These are phyloP conservation scores for Alliaria petiolata DNA, from an alignment of 345 rosid species.

Conservation along the genomic window DNA sequence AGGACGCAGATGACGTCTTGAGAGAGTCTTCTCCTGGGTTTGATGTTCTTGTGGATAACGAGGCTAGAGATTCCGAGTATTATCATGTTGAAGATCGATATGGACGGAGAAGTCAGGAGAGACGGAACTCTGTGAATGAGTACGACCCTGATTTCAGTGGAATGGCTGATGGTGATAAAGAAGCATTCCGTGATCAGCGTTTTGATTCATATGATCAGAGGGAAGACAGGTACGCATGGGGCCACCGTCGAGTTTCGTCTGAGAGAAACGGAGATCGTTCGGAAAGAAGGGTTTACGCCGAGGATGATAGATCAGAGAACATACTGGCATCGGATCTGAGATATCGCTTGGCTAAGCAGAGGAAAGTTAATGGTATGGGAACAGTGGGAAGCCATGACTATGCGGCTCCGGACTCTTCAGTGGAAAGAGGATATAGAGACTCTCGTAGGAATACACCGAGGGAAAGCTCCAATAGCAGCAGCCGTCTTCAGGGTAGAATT, in stretches of 20 bases:
- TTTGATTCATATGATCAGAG: constrained; percentile 48
- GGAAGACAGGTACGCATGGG: constrained; percentile 60
- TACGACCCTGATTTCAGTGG: constrained; percentile 54
- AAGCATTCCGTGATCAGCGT: constrained; percentile 39
- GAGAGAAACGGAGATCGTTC: constrained; percentile 51
- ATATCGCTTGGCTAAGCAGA: constrained; percentile 60
- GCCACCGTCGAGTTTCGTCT: constrained; percentile 40
- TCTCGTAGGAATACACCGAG: constrained; percentile 44
- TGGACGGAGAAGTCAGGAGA: constrained; percentile 54
- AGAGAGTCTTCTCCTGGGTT: constrained; percentile 89
- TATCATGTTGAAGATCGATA: constrained; percentile 70
- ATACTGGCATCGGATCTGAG: constrained; percentile 61
- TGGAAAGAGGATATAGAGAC: constrained; percentile 40
- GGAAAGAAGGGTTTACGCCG: constrained; percentile 49
- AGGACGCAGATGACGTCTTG: constrained; percentile 61
- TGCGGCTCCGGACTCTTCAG: constrained; percentile 36
- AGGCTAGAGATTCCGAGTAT: constrained; percentile 60
- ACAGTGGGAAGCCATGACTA: constrained; percentile 60
- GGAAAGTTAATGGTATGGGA: constrained; percentile 60
- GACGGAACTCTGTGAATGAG: constrained; percentile 54
- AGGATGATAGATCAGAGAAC: constrained; percentile 48
- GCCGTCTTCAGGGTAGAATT: constrained; percentile 81
- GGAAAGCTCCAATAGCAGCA: constrained; percentile 46
- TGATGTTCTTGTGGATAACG: constrained; percentile 96
- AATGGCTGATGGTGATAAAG: constrained; percentile 44